Conservation (phyloP, 345 rosid genomes). For the Xanthoceras sorbifolium region DNA sequence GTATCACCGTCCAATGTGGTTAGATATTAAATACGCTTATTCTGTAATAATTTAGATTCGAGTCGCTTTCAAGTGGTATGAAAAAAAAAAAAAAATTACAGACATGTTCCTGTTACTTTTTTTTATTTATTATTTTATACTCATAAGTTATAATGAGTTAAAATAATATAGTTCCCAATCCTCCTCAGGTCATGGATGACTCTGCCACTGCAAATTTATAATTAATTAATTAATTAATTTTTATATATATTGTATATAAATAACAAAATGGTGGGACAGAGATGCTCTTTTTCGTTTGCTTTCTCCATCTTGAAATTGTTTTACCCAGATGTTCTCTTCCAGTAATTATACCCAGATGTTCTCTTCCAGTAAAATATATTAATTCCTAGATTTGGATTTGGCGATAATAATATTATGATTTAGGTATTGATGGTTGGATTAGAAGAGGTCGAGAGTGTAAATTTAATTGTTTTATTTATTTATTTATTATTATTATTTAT, state of each 20-base stretch:
- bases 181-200: slow-evolving; percentile 41
- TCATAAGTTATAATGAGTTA: not conserved
- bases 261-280: slow-evolving; percentile 11
- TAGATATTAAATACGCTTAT: no score
- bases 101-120: slow-evolving; percentile 12
- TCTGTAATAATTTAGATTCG: no score
- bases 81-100: no score
- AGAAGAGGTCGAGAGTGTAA: no score
- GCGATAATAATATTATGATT: not conserved
- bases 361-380: not conserved
- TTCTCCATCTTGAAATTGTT: not conserved
- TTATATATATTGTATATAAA: not conserved
- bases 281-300: slow-evolving; percentile 14
- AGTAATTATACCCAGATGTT: slow-evolving; percentile 7
- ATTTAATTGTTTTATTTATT: no score
- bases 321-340: no score
- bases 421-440: not conserved
- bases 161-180: not conserved
- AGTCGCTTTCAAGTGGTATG: no score
- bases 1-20: no score
- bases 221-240: not conserved
- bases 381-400: not conserved
- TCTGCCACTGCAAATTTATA: slow-evolving; percentile 19
- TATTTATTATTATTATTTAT: no score
- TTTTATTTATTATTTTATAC: no score